Base-by-base conservation (phyloP, 371 early-diverging fungal species). In the Circinella minor region DNA sequence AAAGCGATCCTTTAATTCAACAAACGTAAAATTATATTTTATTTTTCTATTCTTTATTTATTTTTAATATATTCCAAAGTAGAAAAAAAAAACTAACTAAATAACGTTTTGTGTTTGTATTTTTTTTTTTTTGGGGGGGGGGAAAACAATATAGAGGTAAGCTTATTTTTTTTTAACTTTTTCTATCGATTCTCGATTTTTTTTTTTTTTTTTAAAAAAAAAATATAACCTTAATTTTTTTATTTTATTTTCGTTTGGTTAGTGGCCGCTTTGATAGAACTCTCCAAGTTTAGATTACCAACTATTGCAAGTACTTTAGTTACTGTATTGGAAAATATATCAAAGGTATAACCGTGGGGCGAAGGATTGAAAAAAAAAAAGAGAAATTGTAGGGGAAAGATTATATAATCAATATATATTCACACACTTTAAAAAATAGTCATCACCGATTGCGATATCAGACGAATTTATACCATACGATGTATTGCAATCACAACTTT, bases 401-500 rank as follows among this genome's bases (percentile, higher is more conserved):
- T 9, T 6, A 43, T 9, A 43, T 43, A 11, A 43, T 43, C 11
- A 15, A 18, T n/a, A 14, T 13, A 10, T 38, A 13, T 43, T 14
- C 48, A 34, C 36, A 63, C n/a, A 36, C 27, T 27, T 27, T 36
- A 27, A 46, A 63, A 47, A n/a, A 73, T 74, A 78, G 64, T 68
- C 76, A 38, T 70, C 82, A 65, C 75, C 77, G 20, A 75, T 80
- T 63, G 73, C 81, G 68, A 71, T 79, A 9, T 65, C 71, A 13
- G 87, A 89, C 68, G 78, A 83, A 15, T 74, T 77, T 67, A 74
- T 88, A 20, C 87, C 90, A 10, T 67, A 76, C 57, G 90, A 92
- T 66, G 79, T 88, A 47, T 71, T 92, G 55, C 90, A 91, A 67
- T 90, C 92, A 37, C 94, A 94, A 74, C 77, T 92, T 17, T 92